These are phyloP conservation scores for Mycena sanguinolenta DNA, from an alignment of 768 basidiomycete genomes.

Conservation along the genomic window DNA sequence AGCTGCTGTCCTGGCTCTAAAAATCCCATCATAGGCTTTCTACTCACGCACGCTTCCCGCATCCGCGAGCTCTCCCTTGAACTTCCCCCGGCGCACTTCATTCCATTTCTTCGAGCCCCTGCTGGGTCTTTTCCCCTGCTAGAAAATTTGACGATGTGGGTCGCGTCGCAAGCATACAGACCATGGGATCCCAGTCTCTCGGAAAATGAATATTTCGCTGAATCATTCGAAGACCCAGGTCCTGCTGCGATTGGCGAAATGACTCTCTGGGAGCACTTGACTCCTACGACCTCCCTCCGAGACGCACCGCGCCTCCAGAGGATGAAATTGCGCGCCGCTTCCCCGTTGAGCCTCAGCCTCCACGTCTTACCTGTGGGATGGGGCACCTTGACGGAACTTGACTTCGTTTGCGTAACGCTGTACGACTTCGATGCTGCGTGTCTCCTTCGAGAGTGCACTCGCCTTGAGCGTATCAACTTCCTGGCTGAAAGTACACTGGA, in stretches of 20 bases:
- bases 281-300: not conserved
- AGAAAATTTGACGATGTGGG: not conserved
- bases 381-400: constrained; percentile 7
- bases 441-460: not conserved
- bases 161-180: not conserved
- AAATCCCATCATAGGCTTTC: constrained; percentile 9
- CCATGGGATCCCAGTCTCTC: constrained; percentile 1
- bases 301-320: not conserved
- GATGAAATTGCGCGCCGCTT: not conserved
- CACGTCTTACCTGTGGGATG: constrained; percentile 4
- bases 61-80: constrained; percentile 10
- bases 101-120: not conserved
- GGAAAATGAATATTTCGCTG: not conserved
- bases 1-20: not conserved
- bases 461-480: not conserved
- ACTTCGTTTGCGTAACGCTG: not conserved
- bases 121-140: not conserved
- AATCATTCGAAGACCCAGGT: too few relatives aligned
- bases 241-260: not conserved
- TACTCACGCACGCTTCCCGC: constrained; percentile 1
- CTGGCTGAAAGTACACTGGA: too few relatives aligned
- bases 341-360: not conserved
- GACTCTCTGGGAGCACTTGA: not conserved
- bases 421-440: not conserved
- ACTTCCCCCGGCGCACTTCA: constrained; percentile 4